These are phyloP conservation scores for Geosiphon pyriformis DNA, from an alignment of 192 early-diverging fungal genomes.

Conservation along the genomic window DNA sequence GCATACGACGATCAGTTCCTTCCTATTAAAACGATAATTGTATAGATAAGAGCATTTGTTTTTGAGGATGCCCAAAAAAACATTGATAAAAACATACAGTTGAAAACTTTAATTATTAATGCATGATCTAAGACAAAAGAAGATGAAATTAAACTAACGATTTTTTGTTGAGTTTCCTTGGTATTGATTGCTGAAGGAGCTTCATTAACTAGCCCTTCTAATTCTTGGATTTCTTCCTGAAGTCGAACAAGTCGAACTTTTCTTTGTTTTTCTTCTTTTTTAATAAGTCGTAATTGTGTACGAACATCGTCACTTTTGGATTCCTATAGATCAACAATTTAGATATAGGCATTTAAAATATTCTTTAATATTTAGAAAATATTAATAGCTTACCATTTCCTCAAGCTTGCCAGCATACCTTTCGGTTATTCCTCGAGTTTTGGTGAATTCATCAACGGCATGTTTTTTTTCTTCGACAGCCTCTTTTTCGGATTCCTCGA, in stretches of 20 bases:
- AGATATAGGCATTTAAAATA: not conserved
- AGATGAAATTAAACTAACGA: slow-evolving; percentile 36
- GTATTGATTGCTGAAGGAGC: slow-evolving; percentile 27
- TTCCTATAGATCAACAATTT: slow-evolving; percentile 27
- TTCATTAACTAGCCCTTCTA: slow-evolving; percentile 25
- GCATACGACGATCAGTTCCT: slow-evolving; percentile 19
- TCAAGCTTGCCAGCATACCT: not conserved
- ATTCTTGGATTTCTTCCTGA: slow-evolving; percentile 30
- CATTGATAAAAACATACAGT: too few relatives aligned
- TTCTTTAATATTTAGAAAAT: not conserved
- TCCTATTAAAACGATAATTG: slow-evolving; percentile 20
- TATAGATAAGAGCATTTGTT: too few relatives aligned
- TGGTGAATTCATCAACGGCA: slow-evolving; percentile 22
- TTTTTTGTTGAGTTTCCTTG: slow-evolving; percentile 23
- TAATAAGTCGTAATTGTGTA: slow-evolving; percentile 29
- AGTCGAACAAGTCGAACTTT: slow-evolving; percentile 25
- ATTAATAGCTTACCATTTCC: not conserved
- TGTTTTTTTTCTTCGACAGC: slow-evolving; percentile 16
- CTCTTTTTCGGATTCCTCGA: slow-evolving; percentile 16
- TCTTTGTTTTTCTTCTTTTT: slow-evolving; percentile 31
- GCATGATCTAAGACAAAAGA: too few relatives aligned
- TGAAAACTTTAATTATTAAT: too few relatives aligned
- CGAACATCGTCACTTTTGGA: slow-evolving; percentile 27
- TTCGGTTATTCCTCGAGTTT: slow-evolving; percentile 19
- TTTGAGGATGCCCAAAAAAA: too few relatives aligned